Base-by-base conservation (phyloP, 345 rosid species). In the Rhodamnia argentea region DNA sequence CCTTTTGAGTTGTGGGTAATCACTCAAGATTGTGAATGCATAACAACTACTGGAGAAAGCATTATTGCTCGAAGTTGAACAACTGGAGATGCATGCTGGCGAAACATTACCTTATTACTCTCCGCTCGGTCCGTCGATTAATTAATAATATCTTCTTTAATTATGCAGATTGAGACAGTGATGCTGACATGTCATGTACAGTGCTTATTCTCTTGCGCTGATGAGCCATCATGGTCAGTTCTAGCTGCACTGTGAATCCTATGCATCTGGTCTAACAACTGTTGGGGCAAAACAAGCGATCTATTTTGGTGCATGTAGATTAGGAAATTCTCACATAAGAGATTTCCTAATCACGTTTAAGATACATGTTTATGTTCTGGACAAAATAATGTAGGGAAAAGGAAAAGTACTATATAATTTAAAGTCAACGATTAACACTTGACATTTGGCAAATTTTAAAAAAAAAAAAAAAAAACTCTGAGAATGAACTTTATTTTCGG, bases 31-130 rank as follows among this genome's bases (percentile, higher is more conserved):
- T 85, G 50, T 11, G 83, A 85, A 85, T 40, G 83, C 60, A 76
- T 82, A 85, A 37, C 74, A 74, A 37, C 62, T 75, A 78, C 47
- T 52, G 86, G 86, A 51, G 86, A 74, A 82, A 58, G 56, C 86
- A 70, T 70, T 37, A 76, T 85, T 85, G 47, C 83, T 75, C 40
- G 22, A 74, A 75, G 47, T 85, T 76, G 64, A 85, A 76, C 86
- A 75, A 29, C 82, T 70, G 37, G 22, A 70, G 47, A 37, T 70
- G 81, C 47, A 70, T 81, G 62, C 82, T 75, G 58, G 74, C 50
- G 83, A 78, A 85, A 76, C 56, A 55, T 78, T 52, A 78, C 87
- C 87, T 74, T 85, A 55, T 76, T 54, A 59, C 76, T 26, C 26
- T 14, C 54, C 4, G 44, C 22, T 55, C 24, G 14, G 74, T 59